phyloP scores from a whole-genome alignment of 495 filamentous ascomycete genomes.

The Penicillium samsonianum region DNA sequence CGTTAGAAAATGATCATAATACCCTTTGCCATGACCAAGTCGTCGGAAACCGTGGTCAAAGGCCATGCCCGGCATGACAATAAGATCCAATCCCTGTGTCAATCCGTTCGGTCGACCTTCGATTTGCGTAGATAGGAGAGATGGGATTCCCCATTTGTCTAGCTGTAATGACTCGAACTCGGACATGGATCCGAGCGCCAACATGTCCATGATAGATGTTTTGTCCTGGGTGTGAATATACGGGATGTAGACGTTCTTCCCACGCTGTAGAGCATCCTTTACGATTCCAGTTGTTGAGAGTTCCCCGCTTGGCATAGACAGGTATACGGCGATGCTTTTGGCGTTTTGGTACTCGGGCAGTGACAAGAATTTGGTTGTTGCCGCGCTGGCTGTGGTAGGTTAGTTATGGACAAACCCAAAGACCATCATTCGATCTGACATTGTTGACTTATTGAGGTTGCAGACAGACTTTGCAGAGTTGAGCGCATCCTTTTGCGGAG shows the following conservation, averaged over 20 bases:
- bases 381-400: constrained; percentile 54
- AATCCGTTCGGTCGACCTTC: constrained; percentile 67
- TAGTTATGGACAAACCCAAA: constrained; percentile 7
- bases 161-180: constrained; percentile 75
- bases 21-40: constrained; percentile 93
- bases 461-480: constrained; percentile 56
- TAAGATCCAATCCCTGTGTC: constrained; percentile 71
- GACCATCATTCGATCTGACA: constrained; percentile 50
- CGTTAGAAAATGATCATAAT: constrained; percentile 90
- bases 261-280: constrained; percentile 69
- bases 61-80: constrained; percentile 92
- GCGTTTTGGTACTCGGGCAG: constrained; percentile 69
- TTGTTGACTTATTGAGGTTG: constrained; percentile 61
- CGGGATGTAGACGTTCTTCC: constrained; percentile 88
- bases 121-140: constrained; percentile 63
- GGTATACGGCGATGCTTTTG: constrained; percentile 75
- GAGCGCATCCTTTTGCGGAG: constrained; percentile 69
- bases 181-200: constrained; percentile 65
- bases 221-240: constrained; percentile 70
- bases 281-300: constrained; percentile 80
- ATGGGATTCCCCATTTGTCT: constrained; percentile 93
- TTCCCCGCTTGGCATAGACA: constrained; percentile 89
- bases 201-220: constrained; percentile 86
- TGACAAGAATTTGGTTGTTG: constrained; percentile 59
- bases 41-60: constrained; percentile 77